A percentile compares a stretch with the other conserved stretches of the same genome.
These are phyloP conservation scores for Omphalea diandra DNA, from an alignment of 441 rosid genomes.

Conservation along the genomic window DNA sequence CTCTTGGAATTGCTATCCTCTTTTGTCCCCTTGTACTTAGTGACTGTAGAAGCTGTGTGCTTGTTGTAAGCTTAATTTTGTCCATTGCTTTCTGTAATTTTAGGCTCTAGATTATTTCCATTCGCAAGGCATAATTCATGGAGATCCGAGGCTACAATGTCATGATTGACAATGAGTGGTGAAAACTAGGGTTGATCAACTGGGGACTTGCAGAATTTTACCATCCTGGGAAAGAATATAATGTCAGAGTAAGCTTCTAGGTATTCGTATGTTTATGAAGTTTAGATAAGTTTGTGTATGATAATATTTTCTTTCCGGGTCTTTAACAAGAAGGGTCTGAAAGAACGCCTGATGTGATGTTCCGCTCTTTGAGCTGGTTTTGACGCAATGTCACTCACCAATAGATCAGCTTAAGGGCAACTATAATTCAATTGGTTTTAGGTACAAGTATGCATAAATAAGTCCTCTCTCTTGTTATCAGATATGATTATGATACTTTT, in stretches of 20 bases:
- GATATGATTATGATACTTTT: background rate
- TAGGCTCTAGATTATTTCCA: slow-evolving; percentile 95
- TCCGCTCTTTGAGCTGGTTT: background rate
- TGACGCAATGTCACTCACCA: background rate
- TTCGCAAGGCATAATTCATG: slow-evolving; percentile 96
- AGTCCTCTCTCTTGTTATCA: background rate
- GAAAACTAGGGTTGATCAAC: slow-evolving; percentile 88
- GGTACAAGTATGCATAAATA: background rate
- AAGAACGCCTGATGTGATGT: background rate
- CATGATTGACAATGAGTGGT: slow-evolving; percentile 93
- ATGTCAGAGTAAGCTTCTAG: slow-evolving; percentile 96
- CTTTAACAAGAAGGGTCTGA: background rate
- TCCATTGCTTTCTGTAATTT: background rate
- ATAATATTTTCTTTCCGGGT: background rate
- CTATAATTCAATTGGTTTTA: background rate
- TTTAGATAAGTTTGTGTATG: background rate
- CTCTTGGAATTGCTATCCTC: background rate
- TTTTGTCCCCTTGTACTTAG: background rate
- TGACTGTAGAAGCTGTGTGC: background rate
- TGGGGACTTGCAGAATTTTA: slow-evolving; percentile 99
- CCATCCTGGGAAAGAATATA: slow-evolving; percentile 91
- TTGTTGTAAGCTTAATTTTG: background rate
- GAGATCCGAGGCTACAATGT: slow-evolving; percentile 98
- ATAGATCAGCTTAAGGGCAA: background rate
- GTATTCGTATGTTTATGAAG: slow-evolving; percentile 30